phyloP scores from a whole-genome alignment of 495 filamentous ascomycete genomes.

The Penicillium argentinense region DNA sequence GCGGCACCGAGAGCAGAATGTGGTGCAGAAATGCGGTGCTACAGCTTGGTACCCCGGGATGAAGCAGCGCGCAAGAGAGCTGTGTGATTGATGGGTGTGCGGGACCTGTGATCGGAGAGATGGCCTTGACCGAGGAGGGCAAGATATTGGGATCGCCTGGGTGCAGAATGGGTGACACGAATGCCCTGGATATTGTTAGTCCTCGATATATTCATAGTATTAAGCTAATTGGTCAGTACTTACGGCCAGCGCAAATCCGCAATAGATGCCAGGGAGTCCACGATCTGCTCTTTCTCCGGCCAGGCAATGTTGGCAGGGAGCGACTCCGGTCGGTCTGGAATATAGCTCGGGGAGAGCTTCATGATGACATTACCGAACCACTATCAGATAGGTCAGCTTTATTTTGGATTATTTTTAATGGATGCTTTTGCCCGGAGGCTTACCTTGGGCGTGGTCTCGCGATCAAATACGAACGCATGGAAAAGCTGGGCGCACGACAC shows the following conservation, averaged over 20 bases:
- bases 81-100: slow-evolving; percentile 82
- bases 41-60: slow-evolving; percentile 85
- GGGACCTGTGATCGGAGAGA: slow-evolving; percentile 75
- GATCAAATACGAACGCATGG: slow-evolving; percentile 89
- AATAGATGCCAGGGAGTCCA: slow-evolving; percentile 79
- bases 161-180: slow-evolving; percentile 86
- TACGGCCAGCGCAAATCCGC: slow-evolving; percentile 83
- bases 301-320: slow-evolving; percentile 68
- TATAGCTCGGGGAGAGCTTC: slow-evolving; percentile 71
- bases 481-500: slow-evolving; percentile 87
- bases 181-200: slow-evolving; percentile 45
- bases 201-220: background rate
- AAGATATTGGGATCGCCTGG: slow-evolving; percentile 64
- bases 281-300: slow-evolving; percentile 73
- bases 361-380: slow-evolving; percentile 74
- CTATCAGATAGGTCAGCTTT: slow-evolving; percentile 30
- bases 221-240: slow-evolving; percentile 29
- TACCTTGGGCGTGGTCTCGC: slow-evolving; percentile 77
- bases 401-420: too few relatives aligned
- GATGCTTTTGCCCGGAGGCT: too few relatives aligned
- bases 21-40: slow-evolving; percentile 79
- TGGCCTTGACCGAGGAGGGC: slow-evolving; percentile 60
- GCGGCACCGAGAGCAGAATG: slow-evolving; percentile 76
- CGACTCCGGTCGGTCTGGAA: slow-evolving; percentile 67
- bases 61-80: slow-evolving; percentile 88